Evolutionary conservation across 2,329 filamentous ascomycete species (phyloP).

Genomic region (Hypoxylon sp.): DNA sequence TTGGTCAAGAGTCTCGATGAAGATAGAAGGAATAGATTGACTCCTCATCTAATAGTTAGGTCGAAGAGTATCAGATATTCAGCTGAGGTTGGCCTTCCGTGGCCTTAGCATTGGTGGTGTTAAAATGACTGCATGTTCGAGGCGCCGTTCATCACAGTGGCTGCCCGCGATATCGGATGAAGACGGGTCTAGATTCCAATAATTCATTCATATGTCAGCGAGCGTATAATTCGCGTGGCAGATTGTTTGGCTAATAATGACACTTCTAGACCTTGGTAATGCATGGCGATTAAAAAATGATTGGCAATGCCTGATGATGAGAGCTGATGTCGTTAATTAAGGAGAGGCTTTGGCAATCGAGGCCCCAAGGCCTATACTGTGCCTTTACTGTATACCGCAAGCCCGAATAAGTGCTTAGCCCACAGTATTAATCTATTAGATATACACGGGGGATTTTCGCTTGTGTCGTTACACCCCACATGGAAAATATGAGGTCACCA

Average conservation of each 20-base stretch:
- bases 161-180: constrained; percentile 30
- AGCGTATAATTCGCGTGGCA: constrained; percentile 34
- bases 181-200: constrained; percentile 13
- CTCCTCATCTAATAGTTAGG: neutral
- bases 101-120: neutral
- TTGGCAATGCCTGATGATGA: constrained; percentile 6
- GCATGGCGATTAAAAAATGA: constrained; percentile 14
- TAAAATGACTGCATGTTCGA: no score
- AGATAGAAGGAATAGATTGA: constrained; percentile 3
- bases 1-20: neutral
- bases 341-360: neutral
- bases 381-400: neutral
- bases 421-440: neutral
- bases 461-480: constrained; percentile 33
- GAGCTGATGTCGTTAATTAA: neutral
- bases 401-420: neutral
- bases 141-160: constrained; percentile 11
- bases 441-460: neutral
- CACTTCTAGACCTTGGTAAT: constrained; percentile 15
- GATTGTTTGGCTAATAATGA: constrained; percentile 38
- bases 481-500: constrained; percentile 45
- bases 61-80: neutral
- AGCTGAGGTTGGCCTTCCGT: neutral
- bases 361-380: neutral
- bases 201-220: constrained; percentile 9